Percentiles rank a stretch among this genome's conserved stretches.
These are phyloP conservation scores for Cryptococcus deneoformans DNA, from an alignment of 1,284 basidiomycete species.

Conservation along the genomic window DNA sequence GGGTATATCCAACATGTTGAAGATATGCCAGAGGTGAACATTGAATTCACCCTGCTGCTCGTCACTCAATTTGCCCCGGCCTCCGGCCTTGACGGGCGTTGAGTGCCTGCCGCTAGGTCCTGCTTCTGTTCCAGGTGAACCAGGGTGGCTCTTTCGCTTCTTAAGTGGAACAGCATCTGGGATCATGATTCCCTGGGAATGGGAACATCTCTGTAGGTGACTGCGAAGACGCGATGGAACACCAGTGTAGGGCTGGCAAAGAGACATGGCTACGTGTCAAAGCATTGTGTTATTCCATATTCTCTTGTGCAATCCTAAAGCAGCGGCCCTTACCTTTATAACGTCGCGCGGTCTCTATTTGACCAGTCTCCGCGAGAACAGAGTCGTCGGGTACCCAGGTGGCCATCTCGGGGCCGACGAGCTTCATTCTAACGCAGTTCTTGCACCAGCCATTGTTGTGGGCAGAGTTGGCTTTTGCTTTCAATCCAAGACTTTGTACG, in stretches of 20 bases:
- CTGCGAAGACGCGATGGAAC: slow-evolving; percentile 1
- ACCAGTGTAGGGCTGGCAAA: neutral
- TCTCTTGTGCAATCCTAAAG: neutral
- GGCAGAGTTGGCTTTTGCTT: slow-evolving; percentile 2
- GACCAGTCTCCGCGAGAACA: neutral
- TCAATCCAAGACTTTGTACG: neutral
- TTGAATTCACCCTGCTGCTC: slow-evolving; percentile 3
- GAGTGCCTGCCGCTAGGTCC: neutral
- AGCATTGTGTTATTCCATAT: neutral
- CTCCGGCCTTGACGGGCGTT: neutral
- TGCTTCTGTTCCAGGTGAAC: neutral
- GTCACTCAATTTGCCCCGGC: neutral
- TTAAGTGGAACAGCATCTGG: neutral
- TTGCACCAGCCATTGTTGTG: slow-evolving; percentile 5
- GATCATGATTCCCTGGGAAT: neutral
- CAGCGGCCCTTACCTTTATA: slow-evolving; percentile 2
- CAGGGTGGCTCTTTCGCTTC: neutral
- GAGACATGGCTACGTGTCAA: neutral
- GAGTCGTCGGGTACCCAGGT: neutral
- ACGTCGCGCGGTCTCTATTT: neutral
- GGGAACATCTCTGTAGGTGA: neutral
- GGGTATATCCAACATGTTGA: neutral
- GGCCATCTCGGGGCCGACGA: neutral
- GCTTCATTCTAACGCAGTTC: neutral
- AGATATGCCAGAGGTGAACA: slow-evolving; percentile 3